phyloP scores from a whole-genome alignment of 2,329 filamentous ascomycete species.

The Dactylellina leptospora region DNA sequence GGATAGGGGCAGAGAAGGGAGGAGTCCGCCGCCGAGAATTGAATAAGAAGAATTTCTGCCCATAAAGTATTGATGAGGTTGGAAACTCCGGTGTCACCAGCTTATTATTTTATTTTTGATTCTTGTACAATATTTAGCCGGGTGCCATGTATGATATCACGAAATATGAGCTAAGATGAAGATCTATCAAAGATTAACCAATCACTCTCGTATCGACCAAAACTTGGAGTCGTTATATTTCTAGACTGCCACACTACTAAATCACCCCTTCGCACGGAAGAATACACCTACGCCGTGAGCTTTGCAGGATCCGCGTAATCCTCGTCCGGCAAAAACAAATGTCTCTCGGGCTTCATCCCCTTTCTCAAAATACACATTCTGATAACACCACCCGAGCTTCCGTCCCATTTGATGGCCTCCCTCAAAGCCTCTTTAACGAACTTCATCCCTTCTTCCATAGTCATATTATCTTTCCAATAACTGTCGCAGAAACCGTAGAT shows the following conservation, averaged over 20 bases:
- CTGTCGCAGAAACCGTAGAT: slow-evolving; percentile 99
- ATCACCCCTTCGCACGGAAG: background rate
- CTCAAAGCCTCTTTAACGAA: slow-evolving; percentile 91
- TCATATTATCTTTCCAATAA: slow-evolving; percentile 95
- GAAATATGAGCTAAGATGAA: too few relatives aligned
- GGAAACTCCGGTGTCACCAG: too few relatives aligned
- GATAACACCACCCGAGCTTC: slow-evolving; percentile 97
- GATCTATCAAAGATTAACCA: too few relatives aligned
- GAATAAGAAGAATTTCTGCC: too few relatives aligned
- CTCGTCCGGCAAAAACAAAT: slow-evolving; percentile 93
- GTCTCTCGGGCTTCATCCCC: slow-evolving; percentile 81
- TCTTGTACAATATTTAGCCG: too few relatives aligned
- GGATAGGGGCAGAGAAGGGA: slow-evolving; percentile 50
- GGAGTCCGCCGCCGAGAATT: slow-evolving; percentile 55
- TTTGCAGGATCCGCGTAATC: slow-evolving; percentile 68
- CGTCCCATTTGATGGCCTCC: slow-evolving; percentile 99
- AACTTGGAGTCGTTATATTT: slow-evolving; percentile 4
- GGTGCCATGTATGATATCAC: too few relatives aligned
- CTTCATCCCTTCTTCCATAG: slow-evolving; percentile 83
- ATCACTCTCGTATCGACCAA: too few relatives aligned
- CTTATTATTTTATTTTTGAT: too few relatives aligned
- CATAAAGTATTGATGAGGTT: too few relatives aligned
- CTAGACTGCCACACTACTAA: slow-evolving; percentile 3
- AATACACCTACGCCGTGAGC: slow-evolving; percentile 4
- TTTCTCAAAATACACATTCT: slow-evolving; percentile 95